Conservation (phyloP, 306 rosid genomes). For the Quercus engelmannii region DNA sequence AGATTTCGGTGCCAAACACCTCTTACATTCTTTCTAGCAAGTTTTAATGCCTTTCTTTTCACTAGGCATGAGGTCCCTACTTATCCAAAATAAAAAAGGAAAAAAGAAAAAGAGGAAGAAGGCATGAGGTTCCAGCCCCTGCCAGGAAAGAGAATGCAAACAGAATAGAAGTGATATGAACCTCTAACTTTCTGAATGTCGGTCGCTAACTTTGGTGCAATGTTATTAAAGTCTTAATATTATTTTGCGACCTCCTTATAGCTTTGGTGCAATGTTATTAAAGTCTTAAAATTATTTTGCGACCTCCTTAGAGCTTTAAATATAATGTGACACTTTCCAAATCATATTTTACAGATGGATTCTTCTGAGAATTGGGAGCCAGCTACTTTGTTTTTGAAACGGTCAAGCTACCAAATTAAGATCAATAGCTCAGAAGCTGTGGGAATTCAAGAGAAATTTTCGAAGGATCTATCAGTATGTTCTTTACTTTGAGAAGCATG, state of each 20-base stretch:
- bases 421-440: slow-evolving; percentile 46
- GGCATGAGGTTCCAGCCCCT: background rate
- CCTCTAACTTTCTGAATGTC: background rate
- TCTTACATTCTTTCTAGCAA: background rate
- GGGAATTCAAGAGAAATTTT: slow-evolving; percentile 65
- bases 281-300: background rate
- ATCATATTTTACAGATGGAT: slow-evolving; percentile 52
- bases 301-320: background rate
- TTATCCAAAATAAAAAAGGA: no score
- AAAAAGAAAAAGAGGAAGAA: no score
- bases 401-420: slow-evolving; percentile 72
- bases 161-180: background rate
- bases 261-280: background rate
- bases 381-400: slow-evolving; percentile 62
- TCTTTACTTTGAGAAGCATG: slow-evolving; percentile 5
- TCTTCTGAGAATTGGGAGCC: slow-evolving; percentile 87
- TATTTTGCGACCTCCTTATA: background rate
- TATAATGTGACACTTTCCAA: slow-evolving; percentile 13
- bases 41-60: background rate
- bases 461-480: slow-evolving; percentile 84
- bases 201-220: background rate
- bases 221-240: background rate
- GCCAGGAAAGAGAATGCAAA: background rate
- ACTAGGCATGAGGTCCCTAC: no score
- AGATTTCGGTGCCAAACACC: background rate